These are phyloP conservation scores for Hansfordia pulvinata DNA, from an alignment of 2,329 filamentous ascomycete genomes.

Conservation along the genomic window DNA sequence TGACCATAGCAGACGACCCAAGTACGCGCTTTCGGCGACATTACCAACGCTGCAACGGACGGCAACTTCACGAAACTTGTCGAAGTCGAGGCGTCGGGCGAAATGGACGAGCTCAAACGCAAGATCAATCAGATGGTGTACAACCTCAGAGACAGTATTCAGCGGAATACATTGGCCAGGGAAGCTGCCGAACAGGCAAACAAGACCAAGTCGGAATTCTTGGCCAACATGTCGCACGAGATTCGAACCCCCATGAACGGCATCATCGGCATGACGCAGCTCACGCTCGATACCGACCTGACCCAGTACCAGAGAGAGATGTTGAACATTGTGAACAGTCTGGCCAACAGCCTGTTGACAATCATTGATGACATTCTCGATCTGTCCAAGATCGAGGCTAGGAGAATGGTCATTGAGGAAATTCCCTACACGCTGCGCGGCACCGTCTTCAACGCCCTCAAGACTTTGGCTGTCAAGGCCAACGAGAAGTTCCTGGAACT, in stretches of 20 bases:
- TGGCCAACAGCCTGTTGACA: slow-evolving; percentile 89
- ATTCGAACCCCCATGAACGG: slow-evolving; percentile 96
- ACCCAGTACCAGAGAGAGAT: slow-evolving; percentile 95
- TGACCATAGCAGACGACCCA: slow-evolving; percentile 63
- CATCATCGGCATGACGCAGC: slow-evolving; percentile 95
- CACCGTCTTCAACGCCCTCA: slow-evolving; percentile 93
- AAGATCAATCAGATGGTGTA: slow-evolving; percentile 99
- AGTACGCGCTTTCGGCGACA: slow-evolving; percentile 94
- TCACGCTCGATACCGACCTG: slow-evolving; percentile 88
- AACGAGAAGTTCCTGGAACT: slow-evolving; percentile 91
- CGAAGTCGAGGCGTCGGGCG: slow-evolving; percentile 91
- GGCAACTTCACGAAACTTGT: slow-evolving; percentile 96
- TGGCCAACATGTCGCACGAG: slow-evolving; percentile 98
- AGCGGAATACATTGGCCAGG: slow-evolving; percentile 88
- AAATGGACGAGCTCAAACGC: slow-evolving; percentile 97
- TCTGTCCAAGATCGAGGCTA: slow-evolving; percentile 77
- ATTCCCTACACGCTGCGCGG: slow-evolving; percentile 91
- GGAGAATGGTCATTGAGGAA: slow-evolving; percentile 96
- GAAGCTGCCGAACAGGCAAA: slow-evolving; percentile 94
- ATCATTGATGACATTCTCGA: slow-evolving; percentile 83
- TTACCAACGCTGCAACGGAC: slow-evolving; percentile 93
- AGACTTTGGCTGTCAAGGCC: slow-evolving; percentile 91
- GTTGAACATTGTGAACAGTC: slow-evolving; percentile 94
- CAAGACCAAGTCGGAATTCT: slow-evolving; percentile 95
- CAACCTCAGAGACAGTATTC: slow-evolving; percentile 88